phyloP scores from a whole-genome alignment of 371 early-diverging fungal species.

The Mortierella sp. region DNA sequence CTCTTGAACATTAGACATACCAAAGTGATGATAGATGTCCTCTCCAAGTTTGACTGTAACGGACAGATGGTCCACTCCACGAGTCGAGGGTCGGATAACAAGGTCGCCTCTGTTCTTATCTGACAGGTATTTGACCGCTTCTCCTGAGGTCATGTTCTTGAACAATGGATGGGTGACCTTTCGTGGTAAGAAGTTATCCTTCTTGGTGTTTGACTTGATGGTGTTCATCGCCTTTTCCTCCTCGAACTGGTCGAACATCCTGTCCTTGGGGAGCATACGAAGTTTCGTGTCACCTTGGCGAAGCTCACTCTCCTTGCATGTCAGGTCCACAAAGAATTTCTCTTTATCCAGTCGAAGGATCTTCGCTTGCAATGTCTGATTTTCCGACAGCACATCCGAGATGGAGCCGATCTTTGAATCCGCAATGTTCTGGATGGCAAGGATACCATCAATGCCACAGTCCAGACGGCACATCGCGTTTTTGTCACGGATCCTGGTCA shows the following conservation, averaged over 20 bases:
- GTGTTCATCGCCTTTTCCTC: conserved; percentile 70
- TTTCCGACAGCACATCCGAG: conserved; percentile 68
- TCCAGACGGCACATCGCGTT: conserved; percentile 80
- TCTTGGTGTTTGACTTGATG: conserved; percentile 59
- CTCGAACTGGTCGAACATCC: conserved; percentile 73
- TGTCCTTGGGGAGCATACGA: conserved; percentile 64
- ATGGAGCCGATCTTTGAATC: conserved; percentile 71
- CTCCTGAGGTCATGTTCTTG: conserved; percentile 73
- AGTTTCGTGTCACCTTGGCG: conserved; percentile 61
- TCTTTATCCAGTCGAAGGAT: conserved; percentile 85
- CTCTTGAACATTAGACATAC: conserved; percentile 38
- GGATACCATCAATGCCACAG: conserved; percentile 87
- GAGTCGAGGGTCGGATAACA: conserved; percentile 94
- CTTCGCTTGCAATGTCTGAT: conserved; percentile 77
- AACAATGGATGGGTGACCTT: conserved; percentile 88
- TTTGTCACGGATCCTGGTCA: conserved; percentile 74
- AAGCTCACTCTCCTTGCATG: conserved; percentile 64
- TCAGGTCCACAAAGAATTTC: conserved; percentile 81
- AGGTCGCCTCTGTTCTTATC: conserved; percentile 78
- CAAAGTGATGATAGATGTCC: conserved; percentile 87
- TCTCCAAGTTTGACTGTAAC: conserved; percentile 95
- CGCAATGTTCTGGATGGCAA: conserved; percentile 73
- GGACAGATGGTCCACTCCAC: conserved; percentile 86
- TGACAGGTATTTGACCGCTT: conserved; percentile 82
- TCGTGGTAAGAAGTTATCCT: conserved; percentile 61